phyloP scores from a whole-genome alignment of 768 basidiomycete species.

The Bullera alba region DNA sequence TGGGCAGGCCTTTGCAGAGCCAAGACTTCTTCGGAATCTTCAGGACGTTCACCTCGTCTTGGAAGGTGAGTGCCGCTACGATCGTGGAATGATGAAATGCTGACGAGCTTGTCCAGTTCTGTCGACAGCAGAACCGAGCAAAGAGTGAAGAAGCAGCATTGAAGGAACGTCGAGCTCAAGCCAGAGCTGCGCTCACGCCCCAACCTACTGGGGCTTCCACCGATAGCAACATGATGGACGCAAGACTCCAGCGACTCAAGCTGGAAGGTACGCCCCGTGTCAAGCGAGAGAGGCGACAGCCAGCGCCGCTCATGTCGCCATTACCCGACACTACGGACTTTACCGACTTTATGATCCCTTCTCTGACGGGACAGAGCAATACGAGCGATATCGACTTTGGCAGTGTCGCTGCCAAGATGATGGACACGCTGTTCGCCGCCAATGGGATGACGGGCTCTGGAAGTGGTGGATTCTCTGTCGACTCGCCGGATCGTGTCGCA shows the following conservation, averaged over 20 bases:
- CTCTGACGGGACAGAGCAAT: slow-evolving; percentile 6
- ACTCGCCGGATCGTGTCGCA: neutral
- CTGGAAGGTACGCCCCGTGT: slow-evolving; percentile 43
- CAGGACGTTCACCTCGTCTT: slow-evolving; percentile 93
- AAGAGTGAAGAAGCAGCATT: slow-evolving; percentile 64
- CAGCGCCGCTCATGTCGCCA: slow-evolving; percentile 30
- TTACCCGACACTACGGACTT: slow-evolving; percentile 25
- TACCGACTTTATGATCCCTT: slow-evolving; percentile 31
- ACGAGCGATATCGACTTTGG: slow-evolving; percentile 27
- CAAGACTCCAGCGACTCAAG: slow-evolving; percentile 38
- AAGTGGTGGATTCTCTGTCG: slow-evolving; percentile 1
- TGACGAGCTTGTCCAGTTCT: slow-evolving; percentile 58
- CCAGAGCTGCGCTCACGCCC: slow-evolving; percentile 39
- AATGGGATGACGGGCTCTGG: slow-evolving; percentile 1
- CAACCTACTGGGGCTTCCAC: slow-evolving; percentile 38
- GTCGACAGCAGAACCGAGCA: slow-evolving; percentile 69
- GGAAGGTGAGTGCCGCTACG: slow-evolving; percentile 47
- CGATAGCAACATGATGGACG: slow-evolving; percentile 36
- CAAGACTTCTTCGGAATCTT: slow-evolving; percentile 96
- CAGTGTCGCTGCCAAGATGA: slow-evolving; percentile 28
- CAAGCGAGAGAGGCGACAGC: slow-evolving; percentile 35
- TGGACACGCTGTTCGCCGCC: slow-evolving; percentile 16
- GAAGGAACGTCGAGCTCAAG: slow-evolving; percentile 61
- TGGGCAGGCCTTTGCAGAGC: slow-evolving; percentile 45
- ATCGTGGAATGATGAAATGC: neutral